Base-by-base conservation (phyloP, 495 filamentous ascomycete genomes). In the Lindgomyces ingoldianus region DNA sequence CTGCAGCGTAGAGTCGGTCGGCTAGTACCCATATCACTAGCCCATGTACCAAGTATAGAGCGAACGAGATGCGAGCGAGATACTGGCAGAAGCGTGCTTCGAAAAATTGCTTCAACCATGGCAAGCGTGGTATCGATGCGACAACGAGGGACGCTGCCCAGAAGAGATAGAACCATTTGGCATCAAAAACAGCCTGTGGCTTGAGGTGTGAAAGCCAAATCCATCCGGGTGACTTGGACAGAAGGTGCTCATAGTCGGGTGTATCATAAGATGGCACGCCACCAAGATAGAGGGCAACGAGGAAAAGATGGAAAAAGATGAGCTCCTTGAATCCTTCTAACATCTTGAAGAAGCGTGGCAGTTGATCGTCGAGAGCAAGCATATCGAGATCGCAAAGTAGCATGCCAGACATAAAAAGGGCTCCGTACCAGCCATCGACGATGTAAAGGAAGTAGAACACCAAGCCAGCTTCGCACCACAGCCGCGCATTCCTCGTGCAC, bases 1-100 rank as follows among this genome's bases (percentile, higher is more conserved):
- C 74, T 9, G 82, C 81, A 3, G 79, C 75, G 70, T 87, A 86
- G 4, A 82, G 9, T 21, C 79, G 59, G 57, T 79, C 83, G 1
- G 78, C 80, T 2, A 78, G 26, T 14, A 77, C 74, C 56, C 81
- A 79, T 52, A 79, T 64, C 0, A 81, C 77, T 18, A 81, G 81
- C 0, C 81, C 81, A 67, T 84, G 81, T 73, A 83, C 76, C 21
- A 84, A 72, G 63, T 84, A 84, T 6, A 84, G 67, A 45, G 79
- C 77, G 62, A 81, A 84, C 51, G 76, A 79, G 50, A 83, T 81
- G 58, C 71, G 73, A 24, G 79, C 81, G 12, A 83, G 71, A 67
- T 84, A 83, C 67, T 82, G 81, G 14, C 57, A 56, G 22, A 69
- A 57, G 27, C 55, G 49, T 1, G 39, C 44, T 16, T 65, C 62